These are phyloP conservation scores for Lachancea dasiensis DNA, from an alignment of 805 yeast species.

Conservation along the genomic window DNA sequence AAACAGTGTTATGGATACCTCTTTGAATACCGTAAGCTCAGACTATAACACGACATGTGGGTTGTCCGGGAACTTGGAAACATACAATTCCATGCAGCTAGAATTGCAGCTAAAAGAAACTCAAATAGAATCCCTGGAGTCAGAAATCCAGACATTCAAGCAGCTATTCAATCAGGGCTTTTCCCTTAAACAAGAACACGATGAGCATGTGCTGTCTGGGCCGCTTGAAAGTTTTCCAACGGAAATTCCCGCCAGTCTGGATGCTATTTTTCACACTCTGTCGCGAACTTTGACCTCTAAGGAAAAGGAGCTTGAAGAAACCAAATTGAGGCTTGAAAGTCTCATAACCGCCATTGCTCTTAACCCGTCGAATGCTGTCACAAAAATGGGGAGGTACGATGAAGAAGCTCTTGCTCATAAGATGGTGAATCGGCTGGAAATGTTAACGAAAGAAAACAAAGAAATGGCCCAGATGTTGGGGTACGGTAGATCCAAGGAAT, in stretches of 20 bases:
- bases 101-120: conserved; percentile 52
- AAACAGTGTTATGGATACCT: conserved; percentile 10
- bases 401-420: conserved; percentile 71
- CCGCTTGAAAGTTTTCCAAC: conserved; percentile 16
- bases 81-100: conserved; percentile 38
- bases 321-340: conserved; percentile 59
- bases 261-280: conserved; percentile 44
- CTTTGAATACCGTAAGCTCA: conserved; percentile 8
- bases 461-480: conserved; percentile 64
- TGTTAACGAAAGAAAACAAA: conserved; percentile 62
- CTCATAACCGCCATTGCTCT: conserved; percentile 49
- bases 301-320: conserved; percentile 49
- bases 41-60: conserved; percentile 12
- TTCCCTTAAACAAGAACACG: conserved; percentile 32
- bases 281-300: conserved; percentile 43
- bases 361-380: conserved; percentile 42
- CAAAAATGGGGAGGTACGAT: conserved; percentile 59
- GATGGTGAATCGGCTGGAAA: conserved; percentile 54
- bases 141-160: conserved; percentile 38
- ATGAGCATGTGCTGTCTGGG: conserved; percentile 7
- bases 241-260: conserved; percentile 39
- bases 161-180: conserved; percentile 31
- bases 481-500: conserved; percentile 69
- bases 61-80: conserved; percentile 13
- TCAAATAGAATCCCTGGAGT: conserved; percentile 41